Base-by-base conservation (phyloP, 768 basidiomycete species). In the Rhodotorula babjevae region DNA sequence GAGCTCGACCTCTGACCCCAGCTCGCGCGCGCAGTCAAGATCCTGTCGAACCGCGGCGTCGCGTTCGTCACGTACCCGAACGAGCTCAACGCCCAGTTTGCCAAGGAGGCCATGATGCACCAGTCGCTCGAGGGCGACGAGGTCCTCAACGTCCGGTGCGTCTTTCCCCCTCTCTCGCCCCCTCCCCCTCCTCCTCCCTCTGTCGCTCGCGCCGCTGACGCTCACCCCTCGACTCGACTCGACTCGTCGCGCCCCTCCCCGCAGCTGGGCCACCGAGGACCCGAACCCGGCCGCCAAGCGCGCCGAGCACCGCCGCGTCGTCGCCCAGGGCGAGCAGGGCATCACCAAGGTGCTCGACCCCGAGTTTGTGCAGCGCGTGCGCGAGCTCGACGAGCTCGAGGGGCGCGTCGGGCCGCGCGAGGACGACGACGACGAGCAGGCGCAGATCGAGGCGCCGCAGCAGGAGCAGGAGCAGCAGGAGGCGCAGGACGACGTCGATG, bases 41-140 rank as follows among this genome's bases (percentile, higher is more conserved):
- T 98, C 57, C 84, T 98, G 36, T 91, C 95, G 81, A 91, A 92
- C 82, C 89, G 95, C 68, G 91, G 91, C 61, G 93, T 98, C 66
- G 96, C 93, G 0, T 99, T 99, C 82, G 94, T 99, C 63, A 97
- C 95, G 6, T 98, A 97, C 82, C 86, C 87, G 57, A 86, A 86
- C 36, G 95, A 99, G 80, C 79, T 90, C 61, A 83, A 88, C 77
- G 96, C 92, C 8, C 91, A 93, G 78, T 99, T 99, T 80, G 96
- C 96, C 27, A 96, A 96, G 80, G 96, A 99, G 81, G 87, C 95
- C 1, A 99, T 99, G 96, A 92, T 95, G 25, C 94, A 94, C 81
- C 96, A 99, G 82, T 93, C 91, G 27, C 85, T 98, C 74, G 96
- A 98, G 80, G 90, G 92, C 77, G 94, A 96, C 80, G 96, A 99